A percentile compares a stretch with the other conserved stretches of the same genome.
Evolutionary conservation across 2,329 filamentous ascomycete genomes (phyloP).

Genomic region (Ilyonectria mors-panacis): DNA sequence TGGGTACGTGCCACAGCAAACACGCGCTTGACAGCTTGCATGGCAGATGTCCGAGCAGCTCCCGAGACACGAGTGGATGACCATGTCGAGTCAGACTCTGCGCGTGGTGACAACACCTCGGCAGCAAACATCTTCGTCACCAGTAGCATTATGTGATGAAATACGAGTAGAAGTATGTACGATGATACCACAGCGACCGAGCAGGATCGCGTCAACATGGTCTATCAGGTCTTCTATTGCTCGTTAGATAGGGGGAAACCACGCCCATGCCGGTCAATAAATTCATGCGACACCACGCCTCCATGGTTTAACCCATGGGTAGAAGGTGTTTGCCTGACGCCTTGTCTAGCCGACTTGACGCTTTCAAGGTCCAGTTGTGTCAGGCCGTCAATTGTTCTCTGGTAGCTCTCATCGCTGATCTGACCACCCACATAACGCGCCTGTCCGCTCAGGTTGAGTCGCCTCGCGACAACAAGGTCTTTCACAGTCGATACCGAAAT

Average conservation of each 20-base stretch:
- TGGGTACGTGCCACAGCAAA: too few relatives aligned
- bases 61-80: too few relatives aligned
- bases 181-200: too few relatives aligned
- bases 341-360: neutral
- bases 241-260: neutral
- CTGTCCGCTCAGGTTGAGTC: slow-evolving; percentile 38
- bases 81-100: too few relatives aligned
- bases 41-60: too few relatives aligned
- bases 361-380: neutral
- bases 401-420: slow-evolving; percentile 25
- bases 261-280: neutral
- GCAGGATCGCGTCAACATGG: neutral
- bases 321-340: slow-evolving; percentile 1
- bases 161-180: too few relatives aligned
- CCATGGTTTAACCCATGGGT: neutral
- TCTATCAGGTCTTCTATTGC: neutral
- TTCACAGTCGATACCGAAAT: slow-evolving; percentile 45
- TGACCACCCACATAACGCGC: slow-evolving; percentile 31
- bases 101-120: too few relatives aligned
- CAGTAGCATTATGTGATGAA: too few relatives aligned
- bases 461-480: slow-evolving; percentile 43
- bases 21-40: too few relatives aligned
- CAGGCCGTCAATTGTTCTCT: slow-evolving; percentile 1
- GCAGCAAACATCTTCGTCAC: too few relatives aligned
- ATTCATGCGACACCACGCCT: neutral